Evolutionary conservation across 257 asterid genomes (phyloP).

Genomic region (Solanum virginianum): DNA sequence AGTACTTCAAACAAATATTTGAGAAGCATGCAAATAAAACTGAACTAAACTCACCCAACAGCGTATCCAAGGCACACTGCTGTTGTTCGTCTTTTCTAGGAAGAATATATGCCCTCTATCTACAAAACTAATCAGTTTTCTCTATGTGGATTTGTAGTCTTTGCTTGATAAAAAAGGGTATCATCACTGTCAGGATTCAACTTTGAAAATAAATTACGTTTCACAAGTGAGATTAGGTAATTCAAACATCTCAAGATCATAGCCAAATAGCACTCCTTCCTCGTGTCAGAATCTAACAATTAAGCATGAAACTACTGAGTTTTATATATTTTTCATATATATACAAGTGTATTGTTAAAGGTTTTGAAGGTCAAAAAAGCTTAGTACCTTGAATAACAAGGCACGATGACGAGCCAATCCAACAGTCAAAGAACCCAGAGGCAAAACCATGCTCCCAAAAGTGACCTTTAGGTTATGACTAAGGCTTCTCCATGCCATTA

Average conservation of each 20-base stretch:
- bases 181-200: not conserved
- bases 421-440: conserved; percentile 75
- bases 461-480: conserved; percentile 41
- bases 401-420: conserved; percentile 99
- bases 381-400: conserved; percentile 71
- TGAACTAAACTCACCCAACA: not conserved
- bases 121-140: not conserved
- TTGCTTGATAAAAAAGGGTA: not conserved
- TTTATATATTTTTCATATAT: not conserved
- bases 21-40: not conserved
- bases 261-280: not conserved
- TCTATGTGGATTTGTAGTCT: not conserved
- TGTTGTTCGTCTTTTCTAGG: not conserved
- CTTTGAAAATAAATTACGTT: not conserved
- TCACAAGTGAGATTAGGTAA: not conserved
- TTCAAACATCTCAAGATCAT: not conserved
- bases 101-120: not conserved
- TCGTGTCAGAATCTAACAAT: not conserved
- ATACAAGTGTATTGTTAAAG: not conserved
- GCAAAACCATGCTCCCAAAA: conserved; percentile 86
- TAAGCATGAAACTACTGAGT: not conserved
- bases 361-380: conserved; percentile 3
- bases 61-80: not conserved
- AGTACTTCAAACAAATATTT: not conserved
- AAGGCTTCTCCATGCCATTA: conserved; percentile 69